These are phyloP conservation scores for Kwoniella europaea DNA, from an alignment of 768 basidiomycete species.

Conservation along the genomic window DNA sequence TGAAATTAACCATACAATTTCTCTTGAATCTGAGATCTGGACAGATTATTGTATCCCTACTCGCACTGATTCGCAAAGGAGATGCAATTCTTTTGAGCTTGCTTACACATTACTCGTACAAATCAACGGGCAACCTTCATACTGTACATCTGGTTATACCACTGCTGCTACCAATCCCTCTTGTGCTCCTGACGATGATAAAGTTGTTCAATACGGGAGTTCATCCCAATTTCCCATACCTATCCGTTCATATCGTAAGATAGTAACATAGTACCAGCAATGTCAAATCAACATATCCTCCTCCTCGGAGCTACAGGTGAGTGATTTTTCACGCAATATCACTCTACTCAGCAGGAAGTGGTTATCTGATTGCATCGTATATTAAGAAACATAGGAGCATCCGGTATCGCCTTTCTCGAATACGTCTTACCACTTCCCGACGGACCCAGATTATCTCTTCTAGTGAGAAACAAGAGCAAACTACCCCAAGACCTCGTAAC, in stretches of 20 bases:
- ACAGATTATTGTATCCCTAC: background rate
- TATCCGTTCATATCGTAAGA: too few species aligned
- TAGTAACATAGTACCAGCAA: background rate
- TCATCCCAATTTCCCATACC: too few species aligned
- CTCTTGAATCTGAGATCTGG: slow-evolving; percentile 4
- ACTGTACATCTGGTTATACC: too few species aligned
- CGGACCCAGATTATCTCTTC: slow-evolving; percentile 5
- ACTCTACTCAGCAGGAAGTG: too few species aligned
- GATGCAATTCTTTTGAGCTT: too few species aligned
- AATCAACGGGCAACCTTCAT: too few species aligned
- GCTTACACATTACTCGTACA: too few species aligned
- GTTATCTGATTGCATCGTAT: too few species aligned
- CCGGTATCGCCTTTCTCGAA: slow-evolving; percentile 14
- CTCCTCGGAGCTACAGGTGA: slow-evolving; percentile 5
- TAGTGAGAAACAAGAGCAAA: slow-evolving; percentile 11
- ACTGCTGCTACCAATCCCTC: too few species aligned
- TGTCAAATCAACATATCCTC: background rate
- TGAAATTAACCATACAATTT: slow-evolving; percentile 7
- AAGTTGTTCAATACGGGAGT: too few species aligned
- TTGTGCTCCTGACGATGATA: too few species aligned
- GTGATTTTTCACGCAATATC: background rate
- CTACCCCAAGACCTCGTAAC: slow-evolving; percentile 18
- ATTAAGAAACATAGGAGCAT: slow-evolving; percentile 4
- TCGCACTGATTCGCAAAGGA: too few species aligned
- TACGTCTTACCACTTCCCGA: background rate